These are phyloP conservation scores for Acephala macrosclerotiorum DNA, from an alignment of 2,329 filamentous ascomycete species.

Conservation along the genomic window DNA sequence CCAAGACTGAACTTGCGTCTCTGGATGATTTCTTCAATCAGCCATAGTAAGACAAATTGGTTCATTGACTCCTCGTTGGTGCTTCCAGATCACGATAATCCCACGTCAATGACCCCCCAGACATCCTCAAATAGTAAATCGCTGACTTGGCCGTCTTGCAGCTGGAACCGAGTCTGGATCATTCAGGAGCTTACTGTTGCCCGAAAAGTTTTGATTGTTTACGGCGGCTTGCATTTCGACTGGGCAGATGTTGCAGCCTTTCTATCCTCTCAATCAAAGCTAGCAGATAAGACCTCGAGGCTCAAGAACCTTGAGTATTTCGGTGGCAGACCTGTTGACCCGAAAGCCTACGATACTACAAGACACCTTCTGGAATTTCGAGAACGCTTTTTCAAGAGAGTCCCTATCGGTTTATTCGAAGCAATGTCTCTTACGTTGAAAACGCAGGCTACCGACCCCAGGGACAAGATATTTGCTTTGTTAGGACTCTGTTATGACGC, in stretches of 20 bases:
- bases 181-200: slow-evolving; percentile 29
- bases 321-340: not conserved
- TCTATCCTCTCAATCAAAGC: not conserved
- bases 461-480: slow-evolving; percentile 29
- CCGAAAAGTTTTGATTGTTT: slow-evolving; percentile 18
- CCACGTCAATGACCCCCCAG: too few relatives aligned
- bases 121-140: too few relatives aligned
- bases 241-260: slow-evolving; percentile 38
- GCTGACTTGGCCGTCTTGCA: too few relatives aligned
- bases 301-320: too few relatives aligned
- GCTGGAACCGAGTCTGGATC: slow-evolving; percentile 29
- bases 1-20: not conserved
- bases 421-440: slow-evolving; percentile 15
- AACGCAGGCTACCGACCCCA: slow-evolving; percentile 22
- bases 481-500: slow-evolving; percentile 25
- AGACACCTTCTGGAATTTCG: slow-evolving; percentile 17
- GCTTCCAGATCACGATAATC: too few relatives aligned
- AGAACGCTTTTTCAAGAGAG: slow-evolving; percentile 15
- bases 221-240: slow-evolving; percentile 11
- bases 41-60: not conserved
- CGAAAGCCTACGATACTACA: not conserved
- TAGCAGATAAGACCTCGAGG: too few relatives aligned
- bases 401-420: slow-evolving; percentile 19
- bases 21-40: slow-evolving; percentile 15
- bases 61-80: too few relatives aligned